Conservation (phyloP, 2,329 filamentous ascomycete genomes). For the Ceratocystis harringtonii region DNA sequence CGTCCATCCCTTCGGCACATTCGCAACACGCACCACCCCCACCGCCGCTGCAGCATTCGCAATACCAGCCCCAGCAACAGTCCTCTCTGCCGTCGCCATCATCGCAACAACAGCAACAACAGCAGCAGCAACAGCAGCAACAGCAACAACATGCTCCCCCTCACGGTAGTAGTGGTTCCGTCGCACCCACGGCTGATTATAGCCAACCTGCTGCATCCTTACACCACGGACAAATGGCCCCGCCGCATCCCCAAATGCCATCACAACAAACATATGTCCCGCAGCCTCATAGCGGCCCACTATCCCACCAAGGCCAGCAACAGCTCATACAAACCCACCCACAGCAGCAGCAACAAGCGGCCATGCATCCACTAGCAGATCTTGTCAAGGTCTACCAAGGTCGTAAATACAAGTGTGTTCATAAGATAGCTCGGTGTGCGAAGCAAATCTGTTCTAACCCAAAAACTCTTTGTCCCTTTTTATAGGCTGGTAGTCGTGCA, state of each 20-base stretch:
- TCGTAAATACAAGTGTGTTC: slow-evolving; percentile 14
- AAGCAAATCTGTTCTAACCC: background rate
- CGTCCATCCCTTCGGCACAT: background rate
- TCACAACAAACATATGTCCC: background rate
- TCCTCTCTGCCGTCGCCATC: background rate
- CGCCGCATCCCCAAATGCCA: background rate
- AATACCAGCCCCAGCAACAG: background rate
- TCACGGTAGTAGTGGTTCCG: background rate
- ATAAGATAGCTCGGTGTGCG: background rate
- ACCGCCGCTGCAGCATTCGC: background rate
- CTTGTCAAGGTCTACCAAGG: slow-evolving; percentile 12
- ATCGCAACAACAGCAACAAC: background rate
- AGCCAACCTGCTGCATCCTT: background rate
- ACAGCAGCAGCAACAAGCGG: background rate
- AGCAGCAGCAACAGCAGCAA: background rate
- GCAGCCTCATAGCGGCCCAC: slow-evolving; percentile 5
- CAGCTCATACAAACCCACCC: background rate
- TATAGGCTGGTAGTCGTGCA: slow-evolving; percentile 63
- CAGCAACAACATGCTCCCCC: background rate
- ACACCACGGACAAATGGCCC: background rate
- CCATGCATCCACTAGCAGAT: slow-evolving; percentile 9
- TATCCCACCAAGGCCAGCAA: slow-evolving; percentile 1
- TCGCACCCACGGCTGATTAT: background rate
- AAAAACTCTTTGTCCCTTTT: background rate
- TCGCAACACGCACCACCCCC: slow-evolving; percentile 1